A percentile compares a stretch with the other conserved stretches of the same genome.
Evolutionary conservation across 257 asterid genomes (phyloP).

Genomic region (Nicotiana benthamiana): DNA sequence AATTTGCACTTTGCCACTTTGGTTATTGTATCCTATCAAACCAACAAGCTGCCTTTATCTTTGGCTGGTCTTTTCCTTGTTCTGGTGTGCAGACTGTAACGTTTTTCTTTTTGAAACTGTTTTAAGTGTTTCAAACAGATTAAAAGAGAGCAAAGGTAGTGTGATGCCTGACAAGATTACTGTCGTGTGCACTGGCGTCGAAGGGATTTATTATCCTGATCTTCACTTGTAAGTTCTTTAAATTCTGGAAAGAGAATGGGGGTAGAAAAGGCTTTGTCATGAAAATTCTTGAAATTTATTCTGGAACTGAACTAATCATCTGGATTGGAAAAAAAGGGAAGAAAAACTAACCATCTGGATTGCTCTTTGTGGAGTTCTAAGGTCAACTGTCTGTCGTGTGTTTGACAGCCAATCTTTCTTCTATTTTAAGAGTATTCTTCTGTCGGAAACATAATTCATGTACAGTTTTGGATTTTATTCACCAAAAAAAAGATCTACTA

Average conservation of each 20-base stretch:
- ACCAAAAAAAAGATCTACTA: background rate
- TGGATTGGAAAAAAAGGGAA: too few relatives aligned
- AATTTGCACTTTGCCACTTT: slow-evolving; percentile 11
- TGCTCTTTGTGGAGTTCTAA: background rate
- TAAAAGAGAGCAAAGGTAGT: slow-evolving; percentile 35
- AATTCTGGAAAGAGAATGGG: background rate
- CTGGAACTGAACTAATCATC: background rate
- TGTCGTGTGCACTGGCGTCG: slow-evolving; percentile 75
- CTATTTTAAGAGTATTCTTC: background rate
- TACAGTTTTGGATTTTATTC: background rate
- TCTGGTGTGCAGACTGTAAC: background rate
- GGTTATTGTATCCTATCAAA: background rate
- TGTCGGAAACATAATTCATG: background rate
- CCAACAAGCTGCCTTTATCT: background rate
- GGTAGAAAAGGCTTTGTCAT: background rate
- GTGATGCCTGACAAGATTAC: slow-evolving; percentile 45
- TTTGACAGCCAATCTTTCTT: background rate
- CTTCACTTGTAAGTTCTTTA: slow-evolving; percentile 67
- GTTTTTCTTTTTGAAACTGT: background rate
- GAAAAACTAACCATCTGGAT: background rate
- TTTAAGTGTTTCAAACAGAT: slow-evolving; percentile 25
- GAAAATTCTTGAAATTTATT: background rate
- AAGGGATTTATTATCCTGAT: slow-evolving; percentile 62
- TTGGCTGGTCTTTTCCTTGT: background rate
- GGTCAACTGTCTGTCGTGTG: background rate